These are phyloP conservation scores for Termitomyces sp. DNA, from an alignment of 768 basidiomycete genomes.

Conservation along the genomic window DNA sequence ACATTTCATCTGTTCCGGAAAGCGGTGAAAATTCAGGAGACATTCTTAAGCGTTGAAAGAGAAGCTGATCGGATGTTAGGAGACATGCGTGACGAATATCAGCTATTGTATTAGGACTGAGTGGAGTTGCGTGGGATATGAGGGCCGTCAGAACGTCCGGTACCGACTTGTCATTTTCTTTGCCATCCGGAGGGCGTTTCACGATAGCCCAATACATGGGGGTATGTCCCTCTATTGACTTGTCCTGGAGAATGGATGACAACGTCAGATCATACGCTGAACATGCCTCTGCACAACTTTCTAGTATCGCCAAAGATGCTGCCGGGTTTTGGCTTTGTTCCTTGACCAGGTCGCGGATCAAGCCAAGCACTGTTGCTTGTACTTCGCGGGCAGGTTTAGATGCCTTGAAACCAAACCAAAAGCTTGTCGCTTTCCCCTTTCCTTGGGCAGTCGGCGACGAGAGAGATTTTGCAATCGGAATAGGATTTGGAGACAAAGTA, in stretches of 20 bases:
- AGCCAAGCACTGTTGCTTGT: constrained; percentile 42
- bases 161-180: constrained; percentile 22
- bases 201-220: constrained; percentile 74
- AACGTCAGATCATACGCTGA: constrained; percentile 41
- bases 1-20: constrained; percentile 48
- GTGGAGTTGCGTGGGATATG: constrained; percentile 45
- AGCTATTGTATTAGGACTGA: constrained; percentile 36
- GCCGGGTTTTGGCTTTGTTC: constrained; percentile 25
- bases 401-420: constrained; percentile 31
- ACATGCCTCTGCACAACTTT: constrained; percentile 62
- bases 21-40: constrained; percentile 48
- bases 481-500: constrained; percentile 3
- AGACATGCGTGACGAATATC: constrained; percentile 69
- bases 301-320: constrained; percentile 40
- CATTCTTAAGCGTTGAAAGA: constrained; percentile 55
- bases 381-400: constrained; percentile 42
- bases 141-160: constrained; percentile 44
- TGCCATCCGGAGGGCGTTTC: constrained; percentile 41
- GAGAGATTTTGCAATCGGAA: constrained; percentile 6
- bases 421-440: constrained; percentile 21
- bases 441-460: constrained; percentile 20
- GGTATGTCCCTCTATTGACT: constrained; percentile 56
- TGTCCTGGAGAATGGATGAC: constrained; percentile 54
- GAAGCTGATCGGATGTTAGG: constrained; percentile 49
- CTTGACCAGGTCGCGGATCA: constrained; percentile 52